phyloP scores from a whole-genome alignment of 768 basidiomycete genomes.

The Lactarius vividus region DNA sequence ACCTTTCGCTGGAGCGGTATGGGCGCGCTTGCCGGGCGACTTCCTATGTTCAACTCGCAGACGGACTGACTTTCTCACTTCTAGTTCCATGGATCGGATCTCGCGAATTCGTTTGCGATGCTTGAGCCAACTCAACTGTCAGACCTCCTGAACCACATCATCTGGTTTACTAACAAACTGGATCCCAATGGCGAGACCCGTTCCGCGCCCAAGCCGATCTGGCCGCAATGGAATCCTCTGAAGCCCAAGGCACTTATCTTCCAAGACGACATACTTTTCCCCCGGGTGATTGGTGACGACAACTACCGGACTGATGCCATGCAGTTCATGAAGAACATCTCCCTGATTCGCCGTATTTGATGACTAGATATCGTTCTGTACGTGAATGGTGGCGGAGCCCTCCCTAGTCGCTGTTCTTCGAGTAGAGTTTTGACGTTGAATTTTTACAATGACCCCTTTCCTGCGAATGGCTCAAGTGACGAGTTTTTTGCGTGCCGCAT shows the following conservation, averaged over 20 bases:
- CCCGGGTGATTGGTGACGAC: constrained; percentile 13
- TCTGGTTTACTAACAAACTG: constrained; percentile 19
- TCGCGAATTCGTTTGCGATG: constrained; percentile 13
- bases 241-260: constrained; percentile 20
- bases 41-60: neutral
- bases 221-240: constrained; percentile 20
- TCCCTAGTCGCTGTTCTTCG: neutral
- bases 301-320: constrained; percentile 18
- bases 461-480: no score
- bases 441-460: neutral
- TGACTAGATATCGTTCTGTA: neutral
- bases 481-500: no score
- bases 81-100: constrained; percentile 16
- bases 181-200: constrained; percentile 21
- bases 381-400: neutral
- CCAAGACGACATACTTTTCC: constrained; percentile 7
- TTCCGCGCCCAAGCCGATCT: neutral
- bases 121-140: neutral
- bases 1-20: constrained; percentile 21
- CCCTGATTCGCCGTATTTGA: constrained; percentile 21
- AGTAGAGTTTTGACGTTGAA: neutral
- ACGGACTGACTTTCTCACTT: neutral
- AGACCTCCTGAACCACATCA: constrained; percentile 21
- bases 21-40: neutral
- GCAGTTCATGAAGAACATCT: constrained; percentile 19